phyloP scores from a whole-genome alignment of 495 filamentous ascomycete genomes.

The Aspergillus bertholletiae region DNA sequence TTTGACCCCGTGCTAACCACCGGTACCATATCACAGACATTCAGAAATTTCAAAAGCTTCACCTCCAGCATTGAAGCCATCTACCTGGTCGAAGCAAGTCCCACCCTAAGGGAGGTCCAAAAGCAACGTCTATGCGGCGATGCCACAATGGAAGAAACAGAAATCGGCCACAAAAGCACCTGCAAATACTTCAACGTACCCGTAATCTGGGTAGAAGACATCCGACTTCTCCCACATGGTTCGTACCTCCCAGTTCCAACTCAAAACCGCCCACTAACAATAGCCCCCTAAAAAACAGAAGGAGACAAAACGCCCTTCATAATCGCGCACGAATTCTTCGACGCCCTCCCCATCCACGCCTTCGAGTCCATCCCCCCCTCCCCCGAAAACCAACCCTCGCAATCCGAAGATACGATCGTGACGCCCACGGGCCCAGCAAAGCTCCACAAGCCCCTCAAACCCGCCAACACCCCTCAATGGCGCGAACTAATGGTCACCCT shows the following conservation, averaged over 20 bases:
- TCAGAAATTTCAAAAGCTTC: constrained; percentile 76
- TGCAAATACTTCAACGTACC: constrained; percentile 71
- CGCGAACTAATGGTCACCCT: constrained; percentile 80
- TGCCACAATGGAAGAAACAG: constrained; percentile 62
- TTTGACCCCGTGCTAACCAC: background rate
- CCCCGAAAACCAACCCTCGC: constrained; percentile 24
- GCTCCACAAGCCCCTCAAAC: constrained; percentile 39
- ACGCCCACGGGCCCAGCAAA: constrained; percentile 43
- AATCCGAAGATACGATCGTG: constrained; percentile 34
- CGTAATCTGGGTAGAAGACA: constrained; percentile 88
- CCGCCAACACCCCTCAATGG: constrained; percentile 65
- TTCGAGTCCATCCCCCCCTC: constrained; percentile 68
- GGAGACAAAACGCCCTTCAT: constrained; percentile 79
- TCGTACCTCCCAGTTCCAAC: constrained; percentile 10
- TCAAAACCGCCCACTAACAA: background rate
- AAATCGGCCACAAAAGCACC: constrained; percentile 69
- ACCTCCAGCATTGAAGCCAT: constrained; percentile 74
- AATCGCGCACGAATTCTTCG: constrained; percentile 96
- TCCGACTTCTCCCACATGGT: constrained; percentile 75
- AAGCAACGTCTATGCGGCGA: constrained; percentile 80
- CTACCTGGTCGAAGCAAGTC: constrained; percentile 88
- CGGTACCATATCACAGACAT: constrained; percentile 54
- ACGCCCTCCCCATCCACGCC: constrained; percentile 95
- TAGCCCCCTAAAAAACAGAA: constrained; percentile 18
- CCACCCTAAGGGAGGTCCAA: constrained; percentile 69